A percentile compares a stretch with the other conserved stretches of the same genome.
Evolutionary conservation across 257 asterid genomes (phyloP).

Genomic region (Fraxinus excelsior): DNA sequence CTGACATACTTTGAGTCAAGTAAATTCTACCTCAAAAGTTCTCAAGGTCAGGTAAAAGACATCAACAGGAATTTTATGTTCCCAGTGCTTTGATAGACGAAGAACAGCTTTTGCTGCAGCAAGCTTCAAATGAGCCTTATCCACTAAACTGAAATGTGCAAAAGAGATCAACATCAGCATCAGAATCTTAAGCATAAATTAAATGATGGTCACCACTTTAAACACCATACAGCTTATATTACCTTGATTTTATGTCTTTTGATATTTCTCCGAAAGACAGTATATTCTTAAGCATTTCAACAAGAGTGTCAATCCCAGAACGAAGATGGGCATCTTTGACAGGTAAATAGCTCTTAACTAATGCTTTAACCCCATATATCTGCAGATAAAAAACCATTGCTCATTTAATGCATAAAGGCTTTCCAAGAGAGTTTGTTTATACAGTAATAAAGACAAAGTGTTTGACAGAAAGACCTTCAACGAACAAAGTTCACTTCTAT

Average conservation of each 20-base stretch:
- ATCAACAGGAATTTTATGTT: conserved; percentile 83
- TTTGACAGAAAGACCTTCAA: conserved; percentile 59
- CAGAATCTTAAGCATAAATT: conserved; percentile 20
- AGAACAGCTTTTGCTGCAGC: conserved; percentile 97
- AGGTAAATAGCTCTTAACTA: conserved; percentile 96
- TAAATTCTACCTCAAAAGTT: conserved; percentile 72
- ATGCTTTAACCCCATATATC: conserved; percentile 89
- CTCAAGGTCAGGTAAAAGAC: conserved; percentile 74
- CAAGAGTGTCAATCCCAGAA: conserved; percentile 71
- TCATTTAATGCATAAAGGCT: conserved; percentile 14
- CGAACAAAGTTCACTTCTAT: conserved; percentile 82
- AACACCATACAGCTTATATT: conserved; percentile 20
- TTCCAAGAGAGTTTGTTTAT: conserved; percentile 15
- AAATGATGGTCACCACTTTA: neutral
- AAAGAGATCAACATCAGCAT: conserved; percentile 26
- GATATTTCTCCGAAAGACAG: conserved; percentile 78
- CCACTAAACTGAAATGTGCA: conserved; percentile 65
- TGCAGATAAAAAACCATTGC: conserved; percentile 35
- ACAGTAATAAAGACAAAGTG: conserved; percentile 17
- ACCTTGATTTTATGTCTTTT: conserved; percentile 76
- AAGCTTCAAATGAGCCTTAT: conserved; percentile 90
- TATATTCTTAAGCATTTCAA: conserved; percentile 68
- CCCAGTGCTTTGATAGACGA: conserved; percentile 93
- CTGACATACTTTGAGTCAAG: conserved; percentile 20
- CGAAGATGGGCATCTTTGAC: conserved; percentile 96